Evolutionary conservation across 176 grass and related monocot species (phyloP), one percentile per base, ranked within the genome.

Genomic region (Zea mays): DNA sequence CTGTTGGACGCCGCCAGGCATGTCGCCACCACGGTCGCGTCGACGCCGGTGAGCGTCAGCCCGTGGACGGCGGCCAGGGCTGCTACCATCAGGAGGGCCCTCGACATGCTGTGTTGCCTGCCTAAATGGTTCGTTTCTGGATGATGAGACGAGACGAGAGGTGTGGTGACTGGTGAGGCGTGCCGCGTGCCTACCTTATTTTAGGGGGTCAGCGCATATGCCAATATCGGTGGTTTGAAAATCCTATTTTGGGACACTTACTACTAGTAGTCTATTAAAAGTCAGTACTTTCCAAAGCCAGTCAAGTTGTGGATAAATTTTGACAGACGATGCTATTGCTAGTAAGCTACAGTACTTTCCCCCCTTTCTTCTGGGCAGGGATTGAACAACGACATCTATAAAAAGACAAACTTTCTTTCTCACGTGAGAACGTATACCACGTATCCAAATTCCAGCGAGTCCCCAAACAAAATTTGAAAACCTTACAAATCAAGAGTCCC

Each of bases 191-290:
- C 1, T 47, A 51, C 14, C 55, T 72, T 55, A 46, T 61, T 61
- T 45, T 44, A 75, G 56, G 21, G 57, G 41, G 3, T 21, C 48
- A 44, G 1, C 5, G 54, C 17, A 57, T 57, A 57, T 57, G 54
- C 55, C 55, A 54, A 20, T 58, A 7, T 4, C 14, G 27, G 58
- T 49, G 46, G 16, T 58, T 21, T 21, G 1, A 58, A n/a, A 20
- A 77, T 77, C 63, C 75, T 77, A 77, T 77, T 50, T 39, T 65
- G 12, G 61, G 75, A 9, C 5, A 34, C 48, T 37, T 74, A 74
- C 57, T 74, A 42, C 8, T 39, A 40, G 15, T 20, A 58, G 55
- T 58, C 55, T 58, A 58, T 58, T 58, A 58, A 21, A 21, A 58
- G 55, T 58, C 8, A 2, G 27, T 17, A 5, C 50, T 17, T 38